These are phyloP conservation scores for Trametes gibbosa DNA, from an alignment of 768 basidiomycete species.

Conservation along the genomic window DNA sequence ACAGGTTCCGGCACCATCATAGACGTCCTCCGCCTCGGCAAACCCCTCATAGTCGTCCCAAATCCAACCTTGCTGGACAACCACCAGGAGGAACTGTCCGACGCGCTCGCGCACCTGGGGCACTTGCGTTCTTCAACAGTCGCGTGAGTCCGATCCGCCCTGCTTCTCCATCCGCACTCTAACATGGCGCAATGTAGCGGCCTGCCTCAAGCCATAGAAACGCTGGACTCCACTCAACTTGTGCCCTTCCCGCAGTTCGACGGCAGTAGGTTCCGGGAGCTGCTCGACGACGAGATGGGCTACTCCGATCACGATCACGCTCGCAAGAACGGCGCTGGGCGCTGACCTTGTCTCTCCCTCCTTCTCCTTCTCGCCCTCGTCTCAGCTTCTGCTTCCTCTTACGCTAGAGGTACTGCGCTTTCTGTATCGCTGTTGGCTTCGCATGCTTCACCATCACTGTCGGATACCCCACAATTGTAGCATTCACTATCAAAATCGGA, in stretches of 20 bases:
- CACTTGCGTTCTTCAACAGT: slow-evolving; percentile 58
- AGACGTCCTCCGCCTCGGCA: slow-evolving; percentile 73
- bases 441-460: neutral
- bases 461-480: slow-evolving; percentile 15
- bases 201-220: slow-evolving; percentile 52
- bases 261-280: slow-evolving; percentile 56
- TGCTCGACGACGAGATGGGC: slow-evolving; percentile 81
- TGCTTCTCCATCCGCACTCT: neutral
- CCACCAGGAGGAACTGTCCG: slow-evolving; percentile 89
- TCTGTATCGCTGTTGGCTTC: neutral
- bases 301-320: slow-evolving; percentile 40
- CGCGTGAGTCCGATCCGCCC: slow-evolving; percentile 43
- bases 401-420: neutral
- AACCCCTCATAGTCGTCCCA: slow-evolving; percentile 82
- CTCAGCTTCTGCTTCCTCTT: neutral
- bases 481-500: neutral
- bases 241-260: slow-evolving; percentile 69
- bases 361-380: slow-evolving; percentile 1
- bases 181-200: slow-evolving; percentile 35
- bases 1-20: slow-evolving; percentile 93
- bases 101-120: slow-evolving; percentile 54
- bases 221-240: slow-evolving; percentile 44
- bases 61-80: slow-evolving; percentile 88
- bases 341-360: slow-evolving; percentile 2
- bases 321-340: slow-evolving; percentile 3